Evolutionary conservation across 768 basidiomycete species (phyloP), one percentile per base, ranked within the genome.

Genomic region (Lactarius pseudohatsudake): DNA sequence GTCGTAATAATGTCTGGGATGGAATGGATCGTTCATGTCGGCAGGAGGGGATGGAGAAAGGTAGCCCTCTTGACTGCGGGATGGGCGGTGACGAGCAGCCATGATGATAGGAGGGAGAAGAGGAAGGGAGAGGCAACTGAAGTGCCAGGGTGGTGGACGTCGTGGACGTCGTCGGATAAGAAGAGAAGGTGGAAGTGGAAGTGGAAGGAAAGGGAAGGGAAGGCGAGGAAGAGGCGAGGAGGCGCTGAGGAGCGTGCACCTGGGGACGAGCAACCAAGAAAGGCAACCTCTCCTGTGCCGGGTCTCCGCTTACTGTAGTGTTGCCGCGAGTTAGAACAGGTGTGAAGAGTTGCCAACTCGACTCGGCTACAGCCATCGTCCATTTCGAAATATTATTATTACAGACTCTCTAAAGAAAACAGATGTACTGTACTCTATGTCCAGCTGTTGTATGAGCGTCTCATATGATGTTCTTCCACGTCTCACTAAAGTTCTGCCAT

Each of bases 21-120:
- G 80, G 77, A 90, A 91, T 66, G 89, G 89, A 77, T 91, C 89
- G 71, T 80, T 79, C 34, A 83, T 83, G 72, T 89, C 86, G 69
- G 85, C 81, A 47, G 87, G 83, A 34, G 82, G 80, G 6, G 86
- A 85, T 13, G 86, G 83, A 41, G 79, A 77, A 18, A 86, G 84
- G 61, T 82, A 77, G 78, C 85, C 84, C 74, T 88, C 87, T 74
- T 85, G 82, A 80, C 84, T 85, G 65, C 77, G 75, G 53, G 80
- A 82, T 76, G 82, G 82, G 72, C 81, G 79, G 75, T 84, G 83
- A 77, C 81, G 77, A 78, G 85, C 79, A 85, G 86, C 85, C 69
- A 72, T 70, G 68, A 38, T 41, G 56, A 57, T 16, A 8, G 18
- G 64, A 43, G n/a, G 20, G 38, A 34, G 53, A 38, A 38, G 40